Evolutionary conservation across 306 rosid genomes (phyloP).

Genomic region (Sophora flavescens): DNA sequence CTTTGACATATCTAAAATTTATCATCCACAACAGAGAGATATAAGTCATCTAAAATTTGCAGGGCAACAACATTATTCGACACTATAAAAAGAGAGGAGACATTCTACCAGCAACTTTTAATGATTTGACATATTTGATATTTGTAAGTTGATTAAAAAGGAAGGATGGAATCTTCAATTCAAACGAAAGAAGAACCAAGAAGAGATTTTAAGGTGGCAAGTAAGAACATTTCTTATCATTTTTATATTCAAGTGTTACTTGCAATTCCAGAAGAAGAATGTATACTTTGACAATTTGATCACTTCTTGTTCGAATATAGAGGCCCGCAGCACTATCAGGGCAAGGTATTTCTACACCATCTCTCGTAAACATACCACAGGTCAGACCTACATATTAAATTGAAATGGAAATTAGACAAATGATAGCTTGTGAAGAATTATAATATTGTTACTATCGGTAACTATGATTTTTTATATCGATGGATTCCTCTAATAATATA

Average conservation of each 20-base stretch:
- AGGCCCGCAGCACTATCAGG: constrained; percentile 92
- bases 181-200: constrained; percentile 26
- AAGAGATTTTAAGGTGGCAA: constrained; percentile 37
- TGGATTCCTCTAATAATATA: constrained; percentile 28
- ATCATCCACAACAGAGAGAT: constrained; percentile 20
- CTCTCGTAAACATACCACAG: constrained; percentile 72
- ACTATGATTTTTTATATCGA: constrained; percentile 14
- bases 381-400: constrained; percentile 76
- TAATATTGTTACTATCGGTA: neutral
- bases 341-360: constrained; percentile 83
- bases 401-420: constrained; percentile 47
- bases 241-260: constrained; percentile 27
- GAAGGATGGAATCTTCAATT: constrained; percentile 30
- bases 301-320: constrained; percentile 77
- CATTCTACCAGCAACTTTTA: constrained; percentile 20
- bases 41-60: constrained; percentile 4
- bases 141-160: constrained; percentile 1
- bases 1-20: neutral
- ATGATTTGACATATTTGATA: neutral
- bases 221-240: constrained; percentile 13
- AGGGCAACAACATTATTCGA: constrained; percentile 1
- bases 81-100: constrained; percentile 12
- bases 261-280: constrained; percentile 42
- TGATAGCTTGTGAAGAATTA: constrained; percentile 30
- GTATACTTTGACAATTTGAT: constrained; percentile 84